These are phyloP conservation scores for Allomyces macrogynus DNA, from an alignment of 192 early-diverging fungal genomes.

Conservation along the genomic window DNA sequence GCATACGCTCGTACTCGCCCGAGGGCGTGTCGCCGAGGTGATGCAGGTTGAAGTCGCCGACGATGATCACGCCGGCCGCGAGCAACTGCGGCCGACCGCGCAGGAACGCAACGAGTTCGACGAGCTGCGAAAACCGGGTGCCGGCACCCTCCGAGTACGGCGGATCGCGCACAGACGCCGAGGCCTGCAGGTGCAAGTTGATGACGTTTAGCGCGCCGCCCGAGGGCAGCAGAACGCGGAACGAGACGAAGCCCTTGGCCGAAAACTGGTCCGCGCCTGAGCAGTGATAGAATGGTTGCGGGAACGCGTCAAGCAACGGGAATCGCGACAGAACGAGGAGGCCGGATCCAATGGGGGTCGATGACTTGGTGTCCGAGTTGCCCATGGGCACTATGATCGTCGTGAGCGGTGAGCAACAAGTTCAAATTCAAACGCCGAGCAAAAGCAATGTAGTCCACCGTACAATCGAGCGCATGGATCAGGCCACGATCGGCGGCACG, in stretches of 20 bases:
- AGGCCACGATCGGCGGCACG: no score
- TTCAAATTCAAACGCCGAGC: no score
- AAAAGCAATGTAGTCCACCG: no score
- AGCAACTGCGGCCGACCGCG: neutral
- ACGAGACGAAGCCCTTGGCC: neutral
- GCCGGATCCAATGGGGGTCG: no score
- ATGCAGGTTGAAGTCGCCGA: neutral
- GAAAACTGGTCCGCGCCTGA: neutral
- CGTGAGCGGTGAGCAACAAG: no score
- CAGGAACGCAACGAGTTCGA: neutral
- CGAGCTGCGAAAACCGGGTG: neutral
- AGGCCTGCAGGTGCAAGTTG: neutral
- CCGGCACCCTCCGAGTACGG: neutral
- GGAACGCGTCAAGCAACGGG: no score
- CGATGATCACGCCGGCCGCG: neutral
- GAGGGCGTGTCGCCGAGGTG: neutral
- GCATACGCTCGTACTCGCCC: neutral
- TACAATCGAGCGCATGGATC: no score
- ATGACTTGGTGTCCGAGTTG: no score
- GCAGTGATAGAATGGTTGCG: no score
- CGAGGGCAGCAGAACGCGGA: neutral
- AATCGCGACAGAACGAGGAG: no score
- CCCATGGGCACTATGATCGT: no score
- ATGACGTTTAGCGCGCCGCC: neutral
- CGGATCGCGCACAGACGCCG: neutral